Evolutionary conservation across 2,329 filamentous ascomycete species (phyloP), one percentile per base, ranked within the genome.

Genomic region (Fusarium tupiense): DNA sequence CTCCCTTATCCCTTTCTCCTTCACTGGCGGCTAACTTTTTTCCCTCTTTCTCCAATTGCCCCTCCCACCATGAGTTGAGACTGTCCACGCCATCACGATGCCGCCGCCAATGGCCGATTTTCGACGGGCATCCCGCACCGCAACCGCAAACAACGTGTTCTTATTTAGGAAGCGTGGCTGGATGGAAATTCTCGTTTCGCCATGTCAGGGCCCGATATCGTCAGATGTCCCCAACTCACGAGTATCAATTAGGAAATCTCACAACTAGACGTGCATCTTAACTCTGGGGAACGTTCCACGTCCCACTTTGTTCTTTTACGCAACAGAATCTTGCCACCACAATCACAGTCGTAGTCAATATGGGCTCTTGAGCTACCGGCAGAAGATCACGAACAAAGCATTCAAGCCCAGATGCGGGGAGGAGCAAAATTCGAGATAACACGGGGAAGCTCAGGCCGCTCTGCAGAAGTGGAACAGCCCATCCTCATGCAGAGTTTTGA

Each of bases 1-100:
- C 47, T 54, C 67, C 63, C 43, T 46, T 35, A 57, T 38, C 33
- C 56, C 38, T 61, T 58, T 49, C 56, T 56, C 37, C 44, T 71
- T 71, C 54, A 46, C 46, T 52, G 29, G 52, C 62, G 40, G 50
- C 40, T 47, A 41, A 13, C 17, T 43, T 64, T 64, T 52, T 64
- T 38, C 43, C 7, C 29, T 44, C 13, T 44, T 59, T 62, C 75
- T 64, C 74, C 64, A 71, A 61, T 49, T 64, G 58, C 74, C 67
- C 73, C 75, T 77, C 76, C 67, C 74, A 72, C 74, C 76, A 71
- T 75, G 40, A 66, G 58, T 57, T 59, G 33, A 49, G 22, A 46
- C 54, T 8, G 5, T 57, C 22, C 38, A 57, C 22, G 41, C 61
- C 58, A 61, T 69, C 61, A 44, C 58, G 68, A 75, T 67, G 35